Base-by-base conservation (phyloP, 2,329 filamentous ascomycete species). In the Cryphonectria carpinicola region DNA sequence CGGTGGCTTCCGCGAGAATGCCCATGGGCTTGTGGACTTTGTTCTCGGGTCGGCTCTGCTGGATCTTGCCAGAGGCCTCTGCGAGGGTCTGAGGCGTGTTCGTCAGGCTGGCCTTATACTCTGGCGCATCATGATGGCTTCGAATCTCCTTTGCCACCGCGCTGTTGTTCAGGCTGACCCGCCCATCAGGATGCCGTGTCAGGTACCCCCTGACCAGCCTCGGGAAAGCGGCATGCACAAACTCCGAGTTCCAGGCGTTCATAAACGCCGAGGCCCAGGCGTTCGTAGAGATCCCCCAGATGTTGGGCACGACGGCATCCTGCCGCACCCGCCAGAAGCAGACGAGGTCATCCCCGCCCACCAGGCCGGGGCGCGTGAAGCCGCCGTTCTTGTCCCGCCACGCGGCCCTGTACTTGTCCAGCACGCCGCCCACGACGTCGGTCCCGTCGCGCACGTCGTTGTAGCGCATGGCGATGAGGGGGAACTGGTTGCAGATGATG, bases 401-500 rank as follows among this genome's bases (percentile, higher is more conserved):
- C 0, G 81, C 81, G 1, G 73, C 77, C 68, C 74, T 76, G 69
- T 84, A 83, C 52, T 82, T 82, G 4, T 73, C 56, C n/a, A 83
- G 68, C 1, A 83, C 75, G 4, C 76, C 75, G 0, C 76, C 74
- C 37, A 77, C 71, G 11, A 78, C 67, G 28, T 78, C 74, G 0
- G 79, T 82, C 1, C 79, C 80, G 46, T 81, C 71, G 0, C 76
- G 76, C 41, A 76, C 74, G 67, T 81, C 80, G 68, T 81, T 81
- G 63, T 79, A 80, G 7, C 77, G 75, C 70, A 82, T 79, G 0
- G 80, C 80, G 43, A 82, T 80, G 60, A 82, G 80, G 3, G 81
- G 81, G 75, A 84, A 84, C 69, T 83, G 82, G 72, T 83, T 83
- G 74, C 82, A 83, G 61, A 82, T 78, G 5, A 81, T 73, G 69